Percentiles rank a stretch among this genome's conserved stretches.
Conservation (phyloP, 2,329 filamentous ascomycete species). For the Phialophora tarda region DNA sequence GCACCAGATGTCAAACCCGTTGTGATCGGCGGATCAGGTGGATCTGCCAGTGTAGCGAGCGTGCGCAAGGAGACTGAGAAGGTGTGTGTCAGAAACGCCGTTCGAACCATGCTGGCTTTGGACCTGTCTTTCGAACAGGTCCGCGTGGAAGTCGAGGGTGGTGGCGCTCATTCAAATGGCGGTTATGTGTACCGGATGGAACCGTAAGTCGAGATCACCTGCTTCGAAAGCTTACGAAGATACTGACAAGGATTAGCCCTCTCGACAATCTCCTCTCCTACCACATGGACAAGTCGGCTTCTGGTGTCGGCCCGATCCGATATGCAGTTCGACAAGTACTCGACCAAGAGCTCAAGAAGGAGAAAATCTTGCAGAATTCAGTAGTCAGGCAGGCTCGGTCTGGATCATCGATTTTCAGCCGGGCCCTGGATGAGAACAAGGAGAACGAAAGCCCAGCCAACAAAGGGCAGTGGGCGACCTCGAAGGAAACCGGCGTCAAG, state of each 20-base stretch:
- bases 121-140: slow-evolving; percentile 81
- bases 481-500: slow-evolving; percentile 58
- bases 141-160: slow-evolving; percentile 72
- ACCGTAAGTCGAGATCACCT: slow-evolving; percentile 65
- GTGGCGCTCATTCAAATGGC: slow-evolving; percentile 50
- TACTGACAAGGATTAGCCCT: slow-evolving; percentile 48
- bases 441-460: slow-evolving; percentile 41
- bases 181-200: slow-evolving; percentile 94
- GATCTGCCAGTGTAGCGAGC: slow-evolving; percentile 72
- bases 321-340: slow-evolving; percentile 93
- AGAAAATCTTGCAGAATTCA: slow-evolving; percentile 69
- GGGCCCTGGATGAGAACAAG: slow-evolving; percentile 42
- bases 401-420: slow-evolving; percentile 13
- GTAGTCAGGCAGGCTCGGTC: slow-evolving; percentile 67
- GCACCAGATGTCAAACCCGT: slow-evolving; percentile 91
- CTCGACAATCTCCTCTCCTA: slow-evolving; percentile 81
- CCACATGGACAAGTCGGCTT: slow-evolving; percentile 62
- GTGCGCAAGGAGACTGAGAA: slow-evolving; percentile 88
- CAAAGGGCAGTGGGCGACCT: slow-evolving; percentile 42
- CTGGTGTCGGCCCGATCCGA: slow-evolving; percentile 73
- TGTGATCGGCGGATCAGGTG: slow-evolving; percentile 73
- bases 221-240: slow-evolving; percentile 40
- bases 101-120: slow-evolving; percentile 80
- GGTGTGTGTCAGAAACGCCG: slow-evolving; percentile 76
- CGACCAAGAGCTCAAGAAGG: slow-evolving; percentile 84